Conservation (phyloP, 768 basidiomycete genomes). For the Mycena sanguinolenta region DNA sequence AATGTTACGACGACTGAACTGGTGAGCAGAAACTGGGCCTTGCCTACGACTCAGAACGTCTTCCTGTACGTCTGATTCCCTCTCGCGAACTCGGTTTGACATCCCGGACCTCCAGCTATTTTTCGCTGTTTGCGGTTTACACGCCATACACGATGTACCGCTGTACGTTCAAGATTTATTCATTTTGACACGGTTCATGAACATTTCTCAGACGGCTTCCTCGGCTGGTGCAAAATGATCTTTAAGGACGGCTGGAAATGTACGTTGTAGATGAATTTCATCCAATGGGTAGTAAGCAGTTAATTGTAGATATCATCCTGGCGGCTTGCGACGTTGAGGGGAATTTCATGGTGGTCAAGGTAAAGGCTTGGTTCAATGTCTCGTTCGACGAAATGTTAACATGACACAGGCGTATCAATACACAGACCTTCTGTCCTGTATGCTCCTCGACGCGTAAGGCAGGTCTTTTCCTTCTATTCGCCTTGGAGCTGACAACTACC, state of each 20-base stretch:
- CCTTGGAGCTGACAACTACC: neutral
- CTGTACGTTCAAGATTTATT: slow-evolving; percentile 62
- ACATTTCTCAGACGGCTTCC: slow-evolving; percentile 74
- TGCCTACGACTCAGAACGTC: slow-evolving; percentile 87
- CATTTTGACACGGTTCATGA: neutral
- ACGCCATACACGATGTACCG: slow-evolving; percentile 92
- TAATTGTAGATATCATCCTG: slow-evolving; percentile 74
- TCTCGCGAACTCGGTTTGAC: neutral
- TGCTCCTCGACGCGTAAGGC: slow-evolving; percentile 89
- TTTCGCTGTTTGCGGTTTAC: slow-evolving; percentile 79
- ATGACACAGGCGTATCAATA: slow-evolving; percentile 79
- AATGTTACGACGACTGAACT: slow-evolving; percentile 90
- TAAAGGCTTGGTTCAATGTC: slow-evolving; percentile 37
- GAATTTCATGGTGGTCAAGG: slow-evolving; percentile 89
- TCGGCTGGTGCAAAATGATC: slow-evolving; percentile 85
- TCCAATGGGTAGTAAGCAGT: slow-evolving; percentile 8
- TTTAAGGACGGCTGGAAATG: slow-evolving; percentile 90
- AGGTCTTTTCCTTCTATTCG: neutral
- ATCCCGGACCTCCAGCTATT: slow-evolving; percentile 67
- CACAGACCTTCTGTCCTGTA: slow-evolving; percentile 89
- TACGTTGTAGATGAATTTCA: slow-evolving; percentile 48
- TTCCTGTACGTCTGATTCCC: slow-evolving; percentile 72
- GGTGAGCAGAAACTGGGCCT: slow-evolving; percentile 72
- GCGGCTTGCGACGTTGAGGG: slow-evolving; percentile 89
- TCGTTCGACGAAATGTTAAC: neutral